Evolutionary conservation across 2,329 filamentous ascomycete species (phyloP), one percentile per base, ranked within the genome.

Genomic region (Bipolaris zeicola): DNA sequence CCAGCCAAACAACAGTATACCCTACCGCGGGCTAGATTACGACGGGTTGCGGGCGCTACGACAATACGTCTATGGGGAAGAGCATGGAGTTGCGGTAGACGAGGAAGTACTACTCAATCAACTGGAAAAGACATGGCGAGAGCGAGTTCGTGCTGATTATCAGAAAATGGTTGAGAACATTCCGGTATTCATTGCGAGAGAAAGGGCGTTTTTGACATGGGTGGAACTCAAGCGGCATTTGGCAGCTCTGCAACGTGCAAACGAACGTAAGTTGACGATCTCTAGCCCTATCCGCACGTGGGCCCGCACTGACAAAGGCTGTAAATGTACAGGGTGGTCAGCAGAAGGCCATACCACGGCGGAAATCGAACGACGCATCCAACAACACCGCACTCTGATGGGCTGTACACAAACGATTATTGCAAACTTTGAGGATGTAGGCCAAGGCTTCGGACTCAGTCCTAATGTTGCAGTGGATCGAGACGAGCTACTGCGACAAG

Each of bases 201-300:
- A 75, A 50, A 66, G 71, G 24, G 71, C 70, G 6, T 68, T 75
- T 41, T 53, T 75, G 22, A 73, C 70, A 11, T 75, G 72, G 72
- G 68, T 75, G 37, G 72, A 75, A 47, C 61, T 75, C 13, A 68
- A 66, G 50, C 61, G 72, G 38, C 72, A 75, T 48, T 53, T 75
- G 33, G 69, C 71, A 51, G 72, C 72, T 34, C 68, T 75, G 33
- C 65, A 71, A 33, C 68, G 70, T 51, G 71, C 71, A 44, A 69
- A 69, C 28, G 64, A 66, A 58, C 66, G 72, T 75, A 68, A 18
- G 72, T 52, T 39, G 28, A 28, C 18, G 46, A 45, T 34, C 31
- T 36, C 33, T n/a, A 42, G 26, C 34, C 16, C 37, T 24, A 49
- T 55, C 39, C 33, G 16, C 37, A 31, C 10, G 13, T 52, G 20